Evolutionary conservation across 179 eudicot genomes (phyloP), one percentile per base, ranked within the genome.

Genomic region (Gypsophila paniculata): DNA sequence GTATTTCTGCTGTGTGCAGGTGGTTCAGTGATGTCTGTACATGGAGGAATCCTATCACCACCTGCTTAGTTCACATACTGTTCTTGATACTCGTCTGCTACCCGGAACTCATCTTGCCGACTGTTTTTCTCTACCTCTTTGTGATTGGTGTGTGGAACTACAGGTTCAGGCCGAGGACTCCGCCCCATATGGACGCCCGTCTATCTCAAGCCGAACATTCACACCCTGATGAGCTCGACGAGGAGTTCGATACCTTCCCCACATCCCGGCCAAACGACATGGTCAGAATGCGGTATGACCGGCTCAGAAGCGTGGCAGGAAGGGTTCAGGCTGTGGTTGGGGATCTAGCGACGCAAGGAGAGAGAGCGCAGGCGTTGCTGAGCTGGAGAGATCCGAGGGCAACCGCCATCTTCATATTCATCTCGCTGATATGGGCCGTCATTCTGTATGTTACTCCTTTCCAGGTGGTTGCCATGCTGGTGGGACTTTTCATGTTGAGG

Each of bases 321-420:
- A 76, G 85, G 60, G 90, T 92, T 9, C 98, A 92, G 75, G 84
- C 87, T 0, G 98, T 92, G 83, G 79, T 79, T 1, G 98, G 95
- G 10, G 98, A 92, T 72, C 65, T 92, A 70, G 98, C 98, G 10
- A 83, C 96, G 21, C 98, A 92, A 68, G 96, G 92, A 21, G 98
- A 92, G 75, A 81, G 98, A 60, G 86, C 88, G 17, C 87, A 91
- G 39, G 84, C 93, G 2, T 72, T 93, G 75, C 83, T 93, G 42
- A 82, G 91, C 82, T 93, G 98, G 98, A 79, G 98, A 77, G 98
- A 93, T 69, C 91, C 98, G 1, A 82, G 98, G 62, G 97, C 93
- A 0, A 93, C 98, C 0, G 95, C 98, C 2, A 88, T 91, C 8
- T 79, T 91, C 78, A 86, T 93, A 36, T 84, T 93, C 70, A 71